A percentile compares a stretch with the other conserved stretches of the same genome.
phyloP scores from a whole-genome alignment of 257 asterid genomes.

The Perilla frutescens region DNA sequence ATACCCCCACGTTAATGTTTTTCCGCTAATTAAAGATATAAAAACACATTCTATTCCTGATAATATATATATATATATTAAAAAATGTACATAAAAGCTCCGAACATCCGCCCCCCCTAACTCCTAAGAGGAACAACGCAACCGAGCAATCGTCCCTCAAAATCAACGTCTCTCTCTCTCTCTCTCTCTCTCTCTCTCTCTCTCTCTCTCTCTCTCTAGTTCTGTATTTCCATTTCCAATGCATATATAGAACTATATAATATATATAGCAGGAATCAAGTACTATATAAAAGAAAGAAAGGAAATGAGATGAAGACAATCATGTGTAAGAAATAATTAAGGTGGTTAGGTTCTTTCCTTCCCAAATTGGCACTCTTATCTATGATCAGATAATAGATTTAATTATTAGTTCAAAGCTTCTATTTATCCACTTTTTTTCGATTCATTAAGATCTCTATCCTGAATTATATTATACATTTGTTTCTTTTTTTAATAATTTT shows the following conservation, averaged over 20 bases:
- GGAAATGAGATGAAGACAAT: slow-evolving; percentile 35
- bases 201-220: neutral
- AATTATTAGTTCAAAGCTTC: neutral
- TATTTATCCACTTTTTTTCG: neutral
- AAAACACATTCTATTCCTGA: neutral
- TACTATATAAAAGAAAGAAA: slow-evolving; percentile 25
- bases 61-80: too few relatives aligned
- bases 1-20: neutral
- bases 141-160: too few relatives aligned
- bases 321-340: neutral
- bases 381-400: slow-evolving; percentile 30
- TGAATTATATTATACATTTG: neutral
- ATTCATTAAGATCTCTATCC: neutral
- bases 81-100: too few relatives aligned
- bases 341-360: slow-evolving; percentile 33
- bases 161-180: too few relatives aligned
- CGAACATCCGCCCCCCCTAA: too few relatives aligned
- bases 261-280: slow-evolving; percentile 1
- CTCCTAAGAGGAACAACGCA: too few relatives aligned
- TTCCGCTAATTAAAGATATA: neutral
- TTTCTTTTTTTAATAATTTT: too few relatives aligned
- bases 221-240: slow-evolving; percentile 29
- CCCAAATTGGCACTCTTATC: slow-evolving; percentile 42
- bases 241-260: neutral
- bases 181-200: neutral